Evolutionary conservation across 306 rosid genomes (phyloP).

Genomic region (Sphenostylis stenocarpa): DNA sequence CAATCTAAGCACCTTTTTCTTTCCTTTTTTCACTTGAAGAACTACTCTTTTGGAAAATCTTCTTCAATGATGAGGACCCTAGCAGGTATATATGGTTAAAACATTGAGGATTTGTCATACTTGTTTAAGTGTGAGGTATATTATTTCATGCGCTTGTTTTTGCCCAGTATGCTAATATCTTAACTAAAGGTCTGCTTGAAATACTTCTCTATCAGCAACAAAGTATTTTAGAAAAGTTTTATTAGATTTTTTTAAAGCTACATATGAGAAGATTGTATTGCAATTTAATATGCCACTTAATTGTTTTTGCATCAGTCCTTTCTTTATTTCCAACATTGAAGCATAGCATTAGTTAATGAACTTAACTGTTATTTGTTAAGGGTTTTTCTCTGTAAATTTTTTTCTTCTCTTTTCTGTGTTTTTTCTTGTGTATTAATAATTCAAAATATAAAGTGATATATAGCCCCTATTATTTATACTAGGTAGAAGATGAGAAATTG

Average conservation of each 20-base stretch:
- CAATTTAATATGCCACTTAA: background rate
- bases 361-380: background rate
- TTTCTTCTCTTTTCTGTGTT: background rate
- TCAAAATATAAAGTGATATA: background rate
- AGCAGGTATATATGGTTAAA: slow-evolving; percentile 66
- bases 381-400: background rate
- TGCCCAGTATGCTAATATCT: no score
- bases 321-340: background rate
- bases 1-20: slow-evolving; percentile 24
- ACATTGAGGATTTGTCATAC: slow-evolving; percentile 22
- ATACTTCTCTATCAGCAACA: no score
- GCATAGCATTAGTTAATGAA: background rate
- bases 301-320: background rate
- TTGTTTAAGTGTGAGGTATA: slow-evolving; percentile 15
- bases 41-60: slow-evolving; percentile 90
- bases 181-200: no score
- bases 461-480: background rate
- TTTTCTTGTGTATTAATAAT: background rate
- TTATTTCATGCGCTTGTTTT: no score
- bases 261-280: background rate
- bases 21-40: slow-evolving; percentile 44
- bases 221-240: no score
- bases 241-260: background rate
- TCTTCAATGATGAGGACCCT: slow-evolving; percentile 93
- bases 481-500: background rate